phyloP scores from a whole-genome alignment of 108 stramenopile species.

The Pseudonitzschia pungens region DNA sequence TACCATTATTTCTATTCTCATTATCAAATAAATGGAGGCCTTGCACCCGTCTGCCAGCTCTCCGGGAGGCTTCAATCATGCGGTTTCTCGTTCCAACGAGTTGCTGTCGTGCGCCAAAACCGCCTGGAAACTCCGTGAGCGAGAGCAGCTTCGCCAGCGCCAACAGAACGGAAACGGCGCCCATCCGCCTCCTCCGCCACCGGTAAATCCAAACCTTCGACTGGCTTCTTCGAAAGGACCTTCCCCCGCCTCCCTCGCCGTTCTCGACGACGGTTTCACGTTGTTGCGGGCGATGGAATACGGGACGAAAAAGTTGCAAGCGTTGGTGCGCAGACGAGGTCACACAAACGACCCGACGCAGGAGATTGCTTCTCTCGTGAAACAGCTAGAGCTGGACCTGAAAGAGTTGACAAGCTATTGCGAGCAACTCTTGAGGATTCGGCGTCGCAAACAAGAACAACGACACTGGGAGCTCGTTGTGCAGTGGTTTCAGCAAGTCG shows the following conservation, averaged over 20 bases:
- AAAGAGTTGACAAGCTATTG: slow-evolving; percentile 62
- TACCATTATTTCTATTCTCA: too few species aligned
- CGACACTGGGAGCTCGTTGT: slow-evolving; percentile 72
- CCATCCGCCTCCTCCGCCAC: slow-evolving; percentile 1
- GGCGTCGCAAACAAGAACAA: slow-evolving; percentile 45
- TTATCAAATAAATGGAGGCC: slow-evolving; percentile 7
- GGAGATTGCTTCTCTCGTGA: slow-evolving; percentile 53
- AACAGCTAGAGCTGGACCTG: slow-evolving; percentile 62
- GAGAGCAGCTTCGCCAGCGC: slow-evolving; percentile 30
- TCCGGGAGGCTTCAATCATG: slow-evolving; percentile 23
- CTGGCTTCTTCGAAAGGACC: slow-evolving; percentile 16
- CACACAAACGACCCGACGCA: slow-evolving; percentile 86
- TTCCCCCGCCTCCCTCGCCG: slow-evolving; percentile 20
- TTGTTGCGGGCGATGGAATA: slow-evolving; percentile 59
- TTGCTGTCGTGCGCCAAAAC: slow-evolving; percentile 79
- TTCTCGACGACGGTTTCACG: slow-evolving; percentile 61
- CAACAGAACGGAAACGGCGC: neutral
- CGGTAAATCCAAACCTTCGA: slow-evolving; percentile 6
- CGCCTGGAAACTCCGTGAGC: slow-evolving; percentile 62
- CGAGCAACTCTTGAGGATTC: slow-evolving; percentile 15
- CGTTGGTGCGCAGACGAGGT: slow-evolving; percentile 70
- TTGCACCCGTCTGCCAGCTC: neutral
- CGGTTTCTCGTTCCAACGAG: slow-evolving; percentile 72
- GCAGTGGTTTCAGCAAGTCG: slow-evolving; percentile 55
- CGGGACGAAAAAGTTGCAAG: slow-evolving; percentile 53